These are phyloP conservation scores for Yamadazyma kanchanaburiensis DNA, from an alignment of 1,139 yeast genomes.

Conservation along the genomic window DNA sequence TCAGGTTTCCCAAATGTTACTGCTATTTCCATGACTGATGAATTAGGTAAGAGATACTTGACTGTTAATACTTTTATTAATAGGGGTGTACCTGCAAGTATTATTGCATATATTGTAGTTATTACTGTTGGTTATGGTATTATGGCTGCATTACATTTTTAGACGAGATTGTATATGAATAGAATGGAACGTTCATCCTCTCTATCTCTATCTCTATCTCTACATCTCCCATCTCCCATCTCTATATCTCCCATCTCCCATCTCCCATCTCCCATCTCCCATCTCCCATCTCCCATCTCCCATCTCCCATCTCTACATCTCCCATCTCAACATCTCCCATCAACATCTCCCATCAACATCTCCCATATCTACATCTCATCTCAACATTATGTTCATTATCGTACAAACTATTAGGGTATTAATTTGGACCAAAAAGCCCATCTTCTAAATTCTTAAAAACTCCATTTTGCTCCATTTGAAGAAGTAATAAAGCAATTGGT, in stretches of 20 bases:
- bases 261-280: no score
- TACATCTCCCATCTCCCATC: no score
- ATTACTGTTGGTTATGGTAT: slow-evolving; percentile 78
- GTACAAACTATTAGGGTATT: neutral
- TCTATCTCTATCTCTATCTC: no score
- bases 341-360: no score
- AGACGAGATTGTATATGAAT: slow-evolving; percentile 6
- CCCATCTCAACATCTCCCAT: no score
- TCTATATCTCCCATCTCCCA: no score
- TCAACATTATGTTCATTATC: neutral
- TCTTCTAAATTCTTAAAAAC: slow-evolving; percentile 28
- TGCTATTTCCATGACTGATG: slow-evolving; percentile 89
- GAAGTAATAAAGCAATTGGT: slow-evolving; percentile 28
- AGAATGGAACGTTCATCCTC: no score
- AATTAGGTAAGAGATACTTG: slow-evolving; percentile 80
- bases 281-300: no score
- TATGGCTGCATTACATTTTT: slow-evolving; percentile 56
- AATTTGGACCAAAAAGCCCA: slow-evolving; percentile 32
- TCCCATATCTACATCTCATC: neutral
- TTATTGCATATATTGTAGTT: slow-evolving; percentile 47
- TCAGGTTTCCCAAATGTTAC: slow-evolving; percentile 97
- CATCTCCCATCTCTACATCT: no score
- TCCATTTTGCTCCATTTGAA: slow-evolving; percentile 32
- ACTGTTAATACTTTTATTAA: slow-evolving; percentile 77
- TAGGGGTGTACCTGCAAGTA: slow-evolving; percentile 55